These are phyloP conservation scores for Blepharisma japonicum DNA, from an alignment of 73 alveolate species.

Conservation along the genomic window DNA sequence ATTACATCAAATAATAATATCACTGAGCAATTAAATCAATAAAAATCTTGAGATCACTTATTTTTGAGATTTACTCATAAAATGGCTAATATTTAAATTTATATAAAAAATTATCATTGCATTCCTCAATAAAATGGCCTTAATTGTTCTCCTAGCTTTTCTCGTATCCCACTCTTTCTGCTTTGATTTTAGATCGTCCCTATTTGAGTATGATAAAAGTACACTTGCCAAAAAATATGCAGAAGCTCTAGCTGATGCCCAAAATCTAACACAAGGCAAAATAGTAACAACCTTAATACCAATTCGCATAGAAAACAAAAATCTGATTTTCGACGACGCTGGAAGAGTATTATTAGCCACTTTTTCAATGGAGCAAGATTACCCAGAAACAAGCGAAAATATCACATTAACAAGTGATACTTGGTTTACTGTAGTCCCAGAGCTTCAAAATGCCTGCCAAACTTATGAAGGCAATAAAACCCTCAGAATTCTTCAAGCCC, in stretches of 20 bases:
- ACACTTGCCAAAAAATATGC: background rate
- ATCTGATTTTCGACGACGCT: background rate
- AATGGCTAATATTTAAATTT: too few relatives aligned
- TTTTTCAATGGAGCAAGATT: background rate
- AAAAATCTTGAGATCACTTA: too few relatives aligned
- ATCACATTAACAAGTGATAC: background rate
- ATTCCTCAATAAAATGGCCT: too few relatives aligned
- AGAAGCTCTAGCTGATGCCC: background rate
- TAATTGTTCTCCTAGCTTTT: too few relatives aligned
- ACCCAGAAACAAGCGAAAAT: background rate
- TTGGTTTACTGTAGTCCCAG: conserved; percentile 18
- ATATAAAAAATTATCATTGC: too few relatives aligned
- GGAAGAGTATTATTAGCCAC: background rate
- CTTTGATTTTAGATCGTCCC: too few relatives aligned
- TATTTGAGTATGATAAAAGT: too few relatives aligned
- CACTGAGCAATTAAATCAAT: too few relatives aligned
- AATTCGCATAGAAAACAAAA: background rate
- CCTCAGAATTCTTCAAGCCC: conserved; percentile 3
- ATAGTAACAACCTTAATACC: background rate
- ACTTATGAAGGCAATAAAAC: background rate
- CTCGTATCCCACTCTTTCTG: too few relatives aligned
- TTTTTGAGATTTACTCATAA: too few relatives aligned
- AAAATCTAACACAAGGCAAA: background rate
- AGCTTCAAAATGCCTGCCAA: conserved; percentile 8
- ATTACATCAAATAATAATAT: too few relatives aligned